Evolutionary conservation across 768 basidiomycete genomes (phyloP).

Genomic region (Tricholoma bakamatsutake): DNA sequence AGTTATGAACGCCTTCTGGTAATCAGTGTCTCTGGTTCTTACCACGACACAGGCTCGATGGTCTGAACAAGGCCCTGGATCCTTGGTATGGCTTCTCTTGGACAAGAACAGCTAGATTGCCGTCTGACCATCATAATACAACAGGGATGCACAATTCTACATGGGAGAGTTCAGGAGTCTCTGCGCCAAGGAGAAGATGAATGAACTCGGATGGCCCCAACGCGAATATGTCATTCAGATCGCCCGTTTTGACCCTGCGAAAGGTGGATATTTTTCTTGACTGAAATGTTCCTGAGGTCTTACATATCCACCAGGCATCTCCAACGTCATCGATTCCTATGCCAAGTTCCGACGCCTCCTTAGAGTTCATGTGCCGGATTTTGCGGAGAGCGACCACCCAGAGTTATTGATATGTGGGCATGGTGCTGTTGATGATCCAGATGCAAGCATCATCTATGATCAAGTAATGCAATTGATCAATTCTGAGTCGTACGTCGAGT

Average conservation of each 20-base stretch:
- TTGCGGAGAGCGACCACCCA: constrained; percentile 50
- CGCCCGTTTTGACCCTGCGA: constrained; percentile 89
- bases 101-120: background rate
- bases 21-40: background rate
- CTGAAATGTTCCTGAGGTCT: background rate
- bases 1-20: constrained; percentile 16
- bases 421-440: constrained; percentile 91
- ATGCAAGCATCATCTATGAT: constrained; percentile 90
- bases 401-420: constrained; percentile 85
- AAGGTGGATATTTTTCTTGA: constrained; percentile 20
- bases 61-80: constrained; percentile 85
- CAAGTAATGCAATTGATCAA: constrained; percentile 59
- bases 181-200: constrained; percentile 77
- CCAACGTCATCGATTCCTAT: constrained; percentile 84
- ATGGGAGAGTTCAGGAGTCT: constrained; percentile 83
- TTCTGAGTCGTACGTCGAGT: constrained; percentile 45
- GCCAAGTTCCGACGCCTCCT: constrained; percentile 72
- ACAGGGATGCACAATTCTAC: constrained; percentile 75
- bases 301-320: constrained; percentile 51
- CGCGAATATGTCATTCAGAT: constrained; percentile 88
- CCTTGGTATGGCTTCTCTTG: constrained; percentile 39
- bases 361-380: constrained; percentile 33
- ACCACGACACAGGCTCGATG: constrained; percentile 65
- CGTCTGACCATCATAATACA: background rate
- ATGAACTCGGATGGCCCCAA: constrained; percentile 68